Evolutionary conservation across 106 monocot species (phyloP).

Genomic region (Dioscorea zingiberensis): DNA sequence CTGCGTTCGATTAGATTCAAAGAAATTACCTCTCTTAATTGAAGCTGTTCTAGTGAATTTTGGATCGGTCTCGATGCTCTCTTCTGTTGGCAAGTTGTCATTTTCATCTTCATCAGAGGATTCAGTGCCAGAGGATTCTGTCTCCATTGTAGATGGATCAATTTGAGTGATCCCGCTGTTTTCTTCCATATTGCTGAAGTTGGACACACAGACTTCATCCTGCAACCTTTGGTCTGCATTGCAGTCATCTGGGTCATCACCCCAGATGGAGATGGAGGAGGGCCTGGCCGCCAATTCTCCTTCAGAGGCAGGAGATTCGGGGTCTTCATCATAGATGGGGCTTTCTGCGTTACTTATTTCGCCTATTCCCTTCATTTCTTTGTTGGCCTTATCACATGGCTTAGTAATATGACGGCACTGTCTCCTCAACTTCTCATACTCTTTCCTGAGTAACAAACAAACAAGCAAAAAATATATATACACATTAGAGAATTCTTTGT

Average conservation of each 20-base stretch:
- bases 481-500: background rate
- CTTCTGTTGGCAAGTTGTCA: slow-evolving; percentile 23
- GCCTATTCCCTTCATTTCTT: slow-evolving; percentile 19
- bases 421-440: slow-evolving; percentile 59
- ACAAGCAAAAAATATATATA: too few relatives aligned
- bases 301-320: slow-evolving; percentile 26
- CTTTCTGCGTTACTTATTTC: slow-evolving; percentile 15
- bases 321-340: slow-evolving; percentile 24
- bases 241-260: slow-evolving; percentile 1
- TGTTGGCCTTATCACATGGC: slow-evolving; percentile 8
- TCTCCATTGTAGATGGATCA: slow-evolving; percentile 19
- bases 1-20: slow-evolving; percentile 24
- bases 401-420: slow-evolving; percentile 40
- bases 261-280: slow-evolving; percentile 20
- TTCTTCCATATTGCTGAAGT: slow-evolving; percentile 20
- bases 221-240: slow-evolving; percentile 17
- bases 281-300: slow-evolving; percentile 11
- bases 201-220: slow-evolving; percentile 10
- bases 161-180: slow-evolving; percentile 10
- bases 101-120: slow-evolving; percentile 50
- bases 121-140: slow-evolving; percentile 62
- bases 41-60: slow-evolving; percentile 20
- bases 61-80: slow-evolving; percentile 25
- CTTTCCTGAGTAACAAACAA: slow-evolving; percentile 45
- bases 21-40: slow-evolving; percentile 25